Percentiles rank a stretch among this genome's conserved stretches.
Conservation (phyloP, 2,329 filamentous ascomycete genomes). For the Emmonsiellopsis sp. region DNA sequence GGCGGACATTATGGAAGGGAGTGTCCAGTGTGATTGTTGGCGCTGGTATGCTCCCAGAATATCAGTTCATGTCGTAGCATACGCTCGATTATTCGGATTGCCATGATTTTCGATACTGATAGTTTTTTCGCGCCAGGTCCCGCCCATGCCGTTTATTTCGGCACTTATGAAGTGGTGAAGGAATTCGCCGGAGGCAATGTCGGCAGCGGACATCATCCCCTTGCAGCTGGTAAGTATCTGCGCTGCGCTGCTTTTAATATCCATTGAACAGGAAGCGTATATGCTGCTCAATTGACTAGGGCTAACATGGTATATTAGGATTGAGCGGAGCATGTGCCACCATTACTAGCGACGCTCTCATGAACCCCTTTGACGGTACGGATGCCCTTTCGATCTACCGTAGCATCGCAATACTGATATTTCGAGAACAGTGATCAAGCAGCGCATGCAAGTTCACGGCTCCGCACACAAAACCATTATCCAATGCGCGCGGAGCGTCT, state of each 20-base stretch:
- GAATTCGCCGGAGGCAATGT: constrained; percentile 90
- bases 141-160: constrained; percentile 96
- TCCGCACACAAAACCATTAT: constrained; percentile 81
- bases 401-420: constrained; percentile 6
- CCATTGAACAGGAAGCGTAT: background rate
- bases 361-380: constrained; percentile 98
- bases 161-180: constrained; percentile 95
- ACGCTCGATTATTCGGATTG: background rate
- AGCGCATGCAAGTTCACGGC: constrained; percentile 96
- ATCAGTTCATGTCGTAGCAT: background rate
- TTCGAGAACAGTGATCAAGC: constrained; percentile 72
- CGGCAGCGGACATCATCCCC: constrained; percentile 72
- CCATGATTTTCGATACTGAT: constrained; percentile 14
- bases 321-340: constrained; percentile 90
- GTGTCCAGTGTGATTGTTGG: constrained; percentile 94
- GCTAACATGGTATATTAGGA: constrained; percentile 42
- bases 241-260: background rate
- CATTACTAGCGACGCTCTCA: constrained; percentile 93
- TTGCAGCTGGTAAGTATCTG: constrained; percentile 67
- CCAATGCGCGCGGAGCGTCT: constrained; percentile 82
- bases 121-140: constrained; percentile 52
- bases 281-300: background rate
- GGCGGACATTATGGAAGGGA: constrained; percentile 88
- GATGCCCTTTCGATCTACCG: constrained; percentile 5
- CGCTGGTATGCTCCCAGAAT: constrained; percentile 55